Percentiles rank a stretch among this genome's conserved stretches.
Conservation (phyloP, 2,329 filamentous ascomycete genomes). For the Fusarium neocosmosporiellum region DNA sequence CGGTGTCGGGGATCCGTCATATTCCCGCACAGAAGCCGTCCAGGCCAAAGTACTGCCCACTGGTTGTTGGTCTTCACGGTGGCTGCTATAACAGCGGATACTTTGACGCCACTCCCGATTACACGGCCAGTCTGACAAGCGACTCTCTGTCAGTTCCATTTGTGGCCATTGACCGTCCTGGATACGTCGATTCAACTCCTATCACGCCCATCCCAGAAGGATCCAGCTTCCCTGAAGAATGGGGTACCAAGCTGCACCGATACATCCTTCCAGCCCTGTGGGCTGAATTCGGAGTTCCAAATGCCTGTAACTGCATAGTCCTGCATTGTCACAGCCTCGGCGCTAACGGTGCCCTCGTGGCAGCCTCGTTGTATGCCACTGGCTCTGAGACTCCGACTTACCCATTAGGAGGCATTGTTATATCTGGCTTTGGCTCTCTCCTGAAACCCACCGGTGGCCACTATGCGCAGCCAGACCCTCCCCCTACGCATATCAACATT, state of each 20-base stretch:
- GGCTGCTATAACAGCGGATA: conserved; percentile 35
- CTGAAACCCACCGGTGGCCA: conserved; percentile 26
- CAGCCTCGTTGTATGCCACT: conserved; percentile 24
- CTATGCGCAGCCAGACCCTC: conserved; percentile 10
- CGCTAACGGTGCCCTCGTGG: conserved; percentile 25
- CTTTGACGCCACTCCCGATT: conserved; percentile 31
- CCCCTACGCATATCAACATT: conserved; percentile 23
- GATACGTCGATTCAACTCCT: conserved; percentile 30
- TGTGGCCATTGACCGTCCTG: conserved; percentile 36
- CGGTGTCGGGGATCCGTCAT: conserved; percentile 27
- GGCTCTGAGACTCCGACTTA: conserved; percentile 4
- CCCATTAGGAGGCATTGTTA: conserved; percentile 28
- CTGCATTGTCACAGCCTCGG: conserved; percentile 36
- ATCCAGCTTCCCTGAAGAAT: conserved; percentile 35
- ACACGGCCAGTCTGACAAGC: conserved; percentile 25
- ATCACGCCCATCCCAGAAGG: conserved; percentile 20
- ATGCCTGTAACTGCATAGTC: conserved; percentile 30
- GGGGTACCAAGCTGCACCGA: conserved; percentile 21
- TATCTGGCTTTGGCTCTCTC: conserved; percentile 31
- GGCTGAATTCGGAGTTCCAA: conserved; percentile 22
- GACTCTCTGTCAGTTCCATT: conserved; percentile 30
- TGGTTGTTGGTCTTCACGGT: conserved; percentile 36
- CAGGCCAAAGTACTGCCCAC: conserved; percentile 19
- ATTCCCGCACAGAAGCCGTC: conserved; percentile 16
- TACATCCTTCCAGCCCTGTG: conserved; percentile 34